Percentiles rank a stretch among this genome's conserved stretches.
Conservation (phyloP, 306 rosid species). For the Coriaria nepalensis region DNA sequence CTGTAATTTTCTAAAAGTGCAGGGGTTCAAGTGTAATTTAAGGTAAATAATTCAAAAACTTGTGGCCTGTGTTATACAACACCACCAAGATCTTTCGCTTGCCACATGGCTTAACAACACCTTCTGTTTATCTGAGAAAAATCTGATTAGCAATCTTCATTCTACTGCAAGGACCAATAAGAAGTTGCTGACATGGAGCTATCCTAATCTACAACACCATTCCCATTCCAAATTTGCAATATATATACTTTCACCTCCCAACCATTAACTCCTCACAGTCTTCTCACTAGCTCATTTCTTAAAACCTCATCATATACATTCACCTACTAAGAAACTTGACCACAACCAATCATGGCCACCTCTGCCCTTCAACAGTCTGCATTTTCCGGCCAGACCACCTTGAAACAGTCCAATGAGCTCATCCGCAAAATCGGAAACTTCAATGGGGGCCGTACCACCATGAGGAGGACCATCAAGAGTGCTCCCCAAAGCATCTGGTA, state of each 20-base stretch:
- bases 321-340: constrained; percentile 12
- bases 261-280: constrained; percentile 11
- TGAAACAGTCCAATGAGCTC: constrained; percentile 72
- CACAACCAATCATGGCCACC: constrained; percentile 47
- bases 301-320: constrained; percentile 3
- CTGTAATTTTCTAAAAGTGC: too few relatives aligned
- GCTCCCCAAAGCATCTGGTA: constrained; percentile 94
- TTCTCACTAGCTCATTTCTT: constrained; percentile 1
- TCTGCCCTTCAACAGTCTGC: constrained; percentile 77
- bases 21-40: too few relatives aligned
- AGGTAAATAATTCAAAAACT: neutral
- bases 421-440: constrained; percentile 46
- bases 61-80: constrained; percentile 33
- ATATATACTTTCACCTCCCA: constrained; percentile 12
- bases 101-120: constrained; percentile 49
- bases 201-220: constrained; percentile 72
- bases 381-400: constrained; percentile 62
- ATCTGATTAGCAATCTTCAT: constrained; percentile 51
- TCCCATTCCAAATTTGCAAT: constrained; percentile 14
- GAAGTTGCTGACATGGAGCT: constrained; percentile 53
- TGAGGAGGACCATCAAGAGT: constrained; percentile 75
- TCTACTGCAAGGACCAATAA: constrained; percentile 41
- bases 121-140: constrained; percentile 3
- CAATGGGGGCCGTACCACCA: constrained; percentile 54
- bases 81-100: constrained; percentile 15